Conservation (phyloP, 2,329 filamentous ascomycete species). For the Calonectria henricotiae region DNA sequence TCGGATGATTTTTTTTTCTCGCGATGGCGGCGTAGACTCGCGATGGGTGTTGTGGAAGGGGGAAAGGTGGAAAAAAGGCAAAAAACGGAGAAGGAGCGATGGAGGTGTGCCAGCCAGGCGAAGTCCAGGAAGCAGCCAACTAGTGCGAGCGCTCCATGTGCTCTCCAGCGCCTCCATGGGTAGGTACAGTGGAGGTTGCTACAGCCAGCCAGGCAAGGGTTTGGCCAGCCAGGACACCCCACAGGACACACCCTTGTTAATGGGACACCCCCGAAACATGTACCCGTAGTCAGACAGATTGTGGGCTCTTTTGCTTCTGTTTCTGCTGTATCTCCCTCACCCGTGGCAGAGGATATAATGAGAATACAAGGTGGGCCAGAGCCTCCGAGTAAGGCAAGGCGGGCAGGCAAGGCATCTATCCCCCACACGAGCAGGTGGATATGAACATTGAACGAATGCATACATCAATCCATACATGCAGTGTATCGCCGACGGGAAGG, state of each 20-base stretch:
- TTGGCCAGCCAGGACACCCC: slow-evolving; percentile 20
- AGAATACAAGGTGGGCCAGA: slow-evolving; percentile 14
- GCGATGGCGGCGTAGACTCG: slow-evolving; percentile 42
- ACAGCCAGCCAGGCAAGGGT: slow-evolving; percentile 28
- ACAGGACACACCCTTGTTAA: slow-evolving; percentile 5
- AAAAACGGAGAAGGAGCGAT: slow-evolving; percentile 50
- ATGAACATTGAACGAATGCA: not conserved
- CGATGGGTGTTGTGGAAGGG: slow-evolving; percentile 52
- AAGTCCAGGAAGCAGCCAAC: slow-evolving; percentile 32
- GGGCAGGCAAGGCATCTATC: not conserved
- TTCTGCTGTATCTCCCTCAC: slow-evolving; percentile 10
- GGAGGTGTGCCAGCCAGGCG: slow-evolving; percentile 44
- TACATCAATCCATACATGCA: not conserved
- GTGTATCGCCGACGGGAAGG: not conserved
- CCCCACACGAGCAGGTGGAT: not conserved
- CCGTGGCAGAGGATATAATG: slow-evolving; percentile 4
- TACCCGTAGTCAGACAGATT: slow-evolving; percentile 4
- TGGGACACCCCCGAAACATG: not conserved
- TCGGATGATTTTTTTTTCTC: slow-evolving; percentile 40
- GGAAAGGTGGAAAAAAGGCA: slow-evolving; percentile 51
- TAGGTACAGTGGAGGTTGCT: slow-evolving; percentile 32
- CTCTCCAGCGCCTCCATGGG: slow-evolving; percentile 41
- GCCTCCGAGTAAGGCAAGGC: slow-evolving; percentile 30
- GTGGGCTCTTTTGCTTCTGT: slow-evolving; percentile 6
- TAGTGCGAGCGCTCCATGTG: slow-evolving; percentile 37